Evolutionary conservation across 78 protist genomes (phyloP), one percentile per base, ranked within the genome.

Genomic region (Tieghemostelium lacteum): DNA sequence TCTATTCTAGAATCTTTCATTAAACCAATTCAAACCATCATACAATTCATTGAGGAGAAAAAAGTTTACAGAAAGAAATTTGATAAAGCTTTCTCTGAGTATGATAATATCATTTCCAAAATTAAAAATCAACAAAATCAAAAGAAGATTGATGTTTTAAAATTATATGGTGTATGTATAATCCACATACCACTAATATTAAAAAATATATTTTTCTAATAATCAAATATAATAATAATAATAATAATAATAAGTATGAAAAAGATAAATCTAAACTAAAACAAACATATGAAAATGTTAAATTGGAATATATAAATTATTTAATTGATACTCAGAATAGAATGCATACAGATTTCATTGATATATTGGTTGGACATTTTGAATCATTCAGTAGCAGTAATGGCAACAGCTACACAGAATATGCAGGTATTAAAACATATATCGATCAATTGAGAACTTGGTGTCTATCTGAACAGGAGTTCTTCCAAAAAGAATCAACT

Each of bases 401-500:
- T 69, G 91, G 91, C 31, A 66, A 83, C 65, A 34, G 73, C 0
- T 83, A 83, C 24, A 50, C 73, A 29, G 91, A 83, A n/a, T 83
- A 69, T 69, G 91, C 91, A 2, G 78, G 91, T n/a, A 83, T 83
- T 55, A 83, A 83, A 42, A 58, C 76, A 14, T 83, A 83, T 69
- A 58, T 83, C 20, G 91, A 83, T 69, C 55, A 34, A 33, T 58
- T 83, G 29, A 83, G 91, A 69, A 83, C 91, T 36, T 83, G 91
- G 91, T 83, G 91, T 83, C 28, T 83, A 20, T 55, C 50, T n/a
- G 91, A 83, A 58, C 91, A 83, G 58, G 91, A 83, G 28, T 83
- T 39, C 49, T 83, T 64, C 57, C 76, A 69, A 29, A 69, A 83
- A 31, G 91, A 83, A n/a, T 36, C 49, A 39, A n/a, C 10, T 33